Evolutionary conservation across 2,329 filamentous ascomycete species (phyloP).

Genomic region (Penicillium polonicum): DNA sequence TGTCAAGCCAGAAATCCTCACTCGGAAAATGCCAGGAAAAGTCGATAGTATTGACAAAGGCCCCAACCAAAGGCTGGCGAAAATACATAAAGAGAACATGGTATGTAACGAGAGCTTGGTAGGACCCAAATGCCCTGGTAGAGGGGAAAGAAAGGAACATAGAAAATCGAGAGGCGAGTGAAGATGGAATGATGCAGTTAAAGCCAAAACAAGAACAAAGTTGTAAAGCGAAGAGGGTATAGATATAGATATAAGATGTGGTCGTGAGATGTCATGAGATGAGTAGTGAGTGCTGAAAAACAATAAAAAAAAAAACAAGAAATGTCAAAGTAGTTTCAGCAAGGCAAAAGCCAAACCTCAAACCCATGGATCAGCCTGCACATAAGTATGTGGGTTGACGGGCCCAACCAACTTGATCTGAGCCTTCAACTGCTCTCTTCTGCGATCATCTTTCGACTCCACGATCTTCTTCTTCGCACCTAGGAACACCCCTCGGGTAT

Average conservation of each 20-base stretch:
- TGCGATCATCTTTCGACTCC: constrained; percentile 35
- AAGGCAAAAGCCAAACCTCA: constrained; percentile 13
- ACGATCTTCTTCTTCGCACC: constrained; percentile 37
- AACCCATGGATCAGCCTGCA: constrained; percentile 31
- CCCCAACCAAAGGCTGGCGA: not conserved
- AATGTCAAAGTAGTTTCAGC: not conserved
- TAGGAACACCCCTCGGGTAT: constrained; percentile 27
- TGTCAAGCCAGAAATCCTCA: not conserved
- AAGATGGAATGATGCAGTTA: not conserved
- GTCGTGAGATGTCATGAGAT: constrained; percentile 9
- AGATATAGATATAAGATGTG: not conserved
- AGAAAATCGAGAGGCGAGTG: not conserved
- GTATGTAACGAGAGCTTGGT: not conserved
- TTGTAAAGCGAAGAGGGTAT: constrained; percentile 2
- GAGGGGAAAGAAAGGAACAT: not conserved
- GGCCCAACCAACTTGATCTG: constrained; percentile 44
- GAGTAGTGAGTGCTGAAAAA: not conserved
- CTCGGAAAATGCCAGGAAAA: not conserved
- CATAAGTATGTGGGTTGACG: constrained; percentile 31
- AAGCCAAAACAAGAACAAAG: not conserved
- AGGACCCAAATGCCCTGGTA: not conserved
- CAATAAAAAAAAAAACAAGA: not conserved
- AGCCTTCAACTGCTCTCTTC: constrained; percentile 40
- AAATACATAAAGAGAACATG: not conserved
- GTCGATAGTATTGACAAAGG: not conserved